Percentiles rank a stretch among this genome's conserved stretches.
Evolutionary conservation across 768 basidiomycete genomes (phyloP).

Genomic region (Hypholoma sublateritium): DNA sequence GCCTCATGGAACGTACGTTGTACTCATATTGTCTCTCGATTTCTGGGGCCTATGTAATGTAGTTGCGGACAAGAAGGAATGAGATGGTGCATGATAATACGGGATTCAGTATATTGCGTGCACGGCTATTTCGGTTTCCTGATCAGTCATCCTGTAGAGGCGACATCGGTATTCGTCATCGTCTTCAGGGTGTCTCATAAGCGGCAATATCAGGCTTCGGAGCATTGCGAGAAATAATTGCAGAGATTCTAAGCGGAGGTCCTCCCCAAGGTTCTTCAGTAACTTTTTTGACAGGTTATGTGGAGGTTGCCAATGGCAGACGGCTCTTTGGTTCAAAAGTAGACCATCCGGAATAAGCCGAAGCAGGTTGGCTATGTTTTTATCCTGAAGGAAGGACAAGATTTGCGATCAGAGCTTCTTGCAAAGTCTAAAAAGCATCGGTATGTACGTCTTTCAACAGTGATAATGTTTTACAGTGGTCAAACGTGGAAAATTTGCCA

Average conservation of each 20-base stretch:
- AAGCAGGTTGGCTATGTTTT: no score
- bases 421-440: no score
- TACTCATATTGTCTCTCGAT: conserved; percentile 8
- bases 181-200: background rate
- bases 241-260: background rate
- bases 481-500: background rate
- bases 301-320: no score
- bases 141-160: background rate
- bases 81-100: background rate
- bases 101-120: background rate
- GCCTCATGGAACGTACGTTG: conserved; percentile 16
- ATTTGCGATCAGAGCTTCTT: no score
- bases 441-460: no score
- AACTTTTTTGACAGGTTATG: no score
- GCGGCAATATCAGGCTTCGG: background rate
- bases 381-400: no score
- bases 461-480: no score
- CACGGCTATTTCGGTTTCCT: background rate
- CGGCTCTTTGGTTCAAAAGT: no score
- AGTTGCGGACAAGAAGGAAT: background rate
- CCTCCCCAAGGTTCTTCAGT: no score
- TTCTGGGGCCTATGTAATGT: background rate
- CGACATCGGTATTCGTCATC: conserved; percentile 6
- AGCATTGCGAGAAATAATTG: background rate
- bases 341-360: no score